Base-by-base conservation (phyloP, 345 rosid species). In the Barbarea vulgaris region DNA sequence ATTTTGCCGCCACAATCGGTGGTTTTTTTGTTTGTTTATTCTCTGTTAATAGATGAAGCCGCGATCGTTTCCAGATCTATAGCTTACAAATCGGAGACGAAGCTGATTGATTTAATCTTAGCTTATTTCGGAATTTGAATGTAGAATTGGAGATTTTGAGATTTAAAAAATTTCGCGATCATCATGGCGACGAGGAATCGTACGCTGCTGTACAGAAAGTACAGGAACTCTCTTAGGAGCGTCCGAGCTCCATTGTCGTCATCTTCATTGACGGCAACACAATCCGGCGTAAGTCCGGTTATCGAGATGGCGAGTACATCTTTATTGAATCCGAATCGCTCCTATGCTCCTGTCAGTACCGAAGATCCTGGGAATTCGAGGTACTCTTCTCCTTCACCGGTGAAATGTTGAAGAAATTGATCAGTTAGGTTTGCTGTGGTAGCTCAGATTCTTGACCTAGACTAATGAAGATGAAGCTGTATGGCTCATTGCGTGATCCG, bases 181-280 rank as follows among this genome's bases (percentile, higher is more conserved):
- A 90, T 92, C n/a, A 90, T 92, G 99, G 98, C 97, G 76, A 82
- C 89, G 84, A 85, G 97, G 79, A 95, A 89, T 47, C 84, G 93
- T 64, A 89, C 98, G 39, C 47, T 82, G 72, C 9, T 88, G 70
- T 95, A 73, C 66, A 85, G 79, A 75, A 90, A 86, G 83, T 88
- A 95, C 60, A 84, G 96, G 68, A 97, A 89, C 77, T 89, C 97
- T 58, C 83, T 90, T 81, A 90, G 92, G 82, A 86, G 94, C 83
- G 97, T 90, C 13, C 82, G 91, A 53, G 81, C 78, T 59, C 93
- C 97, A 50, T 7, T 83, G 67, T 81, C 81, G 18, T 83, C 87
- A 19, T 18, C 83, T 28, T 34, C 77, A 10, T 69, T 74, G 39
- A 70, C 73, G n/a, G 71, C 31, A 9, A 11, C 70, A 15, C 65